Evolutionary conservation across 805 yeast species (phyloP), one percentile per base, ranked within the genome.

Genomic region (Saccharomycopsis lassenensis): DNA sequence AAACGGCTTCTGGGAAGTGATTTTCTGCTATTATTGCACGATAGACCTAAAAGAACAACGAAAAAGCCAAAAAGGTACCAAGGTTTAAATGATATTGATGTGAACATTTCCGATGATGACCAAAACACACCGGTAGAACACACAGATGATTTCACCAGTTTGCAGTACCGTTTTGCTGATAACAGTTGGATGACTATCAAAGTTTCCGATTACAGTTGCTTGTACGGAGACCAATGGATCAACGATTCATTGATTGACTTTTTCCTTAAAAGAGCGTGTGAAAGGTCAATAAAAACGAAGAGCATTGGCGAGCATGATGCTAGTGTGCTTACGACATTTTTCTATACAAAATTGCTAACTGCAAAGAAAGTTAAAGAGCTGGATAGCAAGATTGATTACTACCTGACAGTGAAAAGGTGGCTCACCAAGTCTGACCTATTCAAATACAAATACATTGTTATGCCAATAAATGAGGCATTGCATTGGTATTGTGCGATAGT

Each of bases 401-500:
- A 79, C 54, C 61, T 59, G 1, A 77, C 76, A 46, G 78, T 84
- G 11, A 71, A 70, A 46, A 66, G 78, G 31, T 91, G 97, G 97
- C 71, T 91, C 7, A 62, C 68, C 29, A 78, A 78, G 45, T 57
- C 80, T 6, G 79, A 84, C 44, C 54, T 77, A 2, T 66, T 74
- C 55, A 62, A 60, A 14, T 77, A 67, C 49, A 67, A 71, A 30
- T 73, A 67, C 48, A 60, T 85, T 2, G 66, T 87, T 2, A 63
- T 89, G 7, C 98, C 98, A 1, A 76, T 91, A 6, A 83, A 84
- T 54, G 82, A 77, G 44, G 68, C 67, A 27, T 62, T 71, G 26
- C 98, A 91, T 58, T 91, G 98, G 98, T 83, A 76, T 51, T 76
- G 87, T 31, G 77, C 83, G 19, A 69, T 89, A 3, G 69, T 89